These are phyloP conservation scores for Strigomonas culicis DNA, from an alignment of 208 protist genomes.

Conservation along the genomic window DNA sequence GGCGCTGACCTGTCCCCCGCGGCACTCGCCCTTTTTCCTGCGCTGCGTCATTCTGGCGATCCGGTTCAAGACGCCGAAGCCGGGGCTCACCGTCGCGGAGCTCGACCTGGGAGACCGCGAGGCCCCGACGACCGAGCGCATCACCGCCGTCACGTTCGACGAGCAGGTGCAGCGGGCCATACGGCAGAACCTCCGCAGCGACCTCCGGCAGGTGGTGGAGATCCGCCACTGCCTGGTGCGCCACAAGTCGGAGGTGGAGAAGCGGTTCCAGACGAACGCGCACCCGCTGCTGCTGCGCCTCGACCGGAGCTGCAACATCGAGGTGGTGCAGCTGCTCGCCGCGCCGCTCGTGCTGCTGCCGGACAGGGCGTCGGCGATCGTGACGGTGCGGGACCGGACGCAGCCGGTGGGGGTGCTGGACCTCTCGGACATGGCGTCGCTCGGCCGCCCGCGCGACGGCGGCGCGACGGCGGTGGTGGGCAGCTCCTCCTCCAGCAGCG, in stretches of 20 bases:
- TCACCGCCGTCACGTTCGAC: conserved; percentile 81
- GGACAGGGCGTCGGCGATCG: conserved; percentile 10
- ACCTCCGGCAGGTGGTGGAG: conserved; percentile 73
- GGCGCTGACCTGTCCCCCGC: conserved; percentile 59
- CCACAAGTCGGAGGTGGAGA: conserved; percentile 67
- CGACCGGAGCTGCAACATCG: conserved; percentile 53
- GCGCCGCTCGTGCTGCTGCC: conserved; percentile 15
- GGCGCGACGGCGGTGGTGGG: background rate
- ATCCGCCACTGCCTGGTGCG: conserved; percentile 62
- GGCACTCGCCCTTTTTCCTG: conserved; percentile 49
- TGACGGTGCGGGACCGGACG: conserved; percentile 50
- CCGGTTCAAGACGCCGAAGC: conserved; percentile 60
- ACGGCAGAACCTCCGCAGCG: conserved; percentile 54
- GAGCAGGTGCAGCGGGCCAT: conserved; percentile 57
- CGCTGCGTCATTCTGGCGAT: conserved; percentile 65
- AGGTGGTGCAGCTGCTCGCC: conserved; percentile 71
- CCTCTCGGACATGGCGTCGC: conserved; percentile 27
- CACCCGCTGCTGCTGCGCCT: conserved; percentile 74
- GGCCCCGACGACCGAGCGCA: conserved; percentile 39
- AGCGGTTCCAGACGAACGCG: conserved; percentile 65
- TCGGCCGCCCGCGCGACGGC: background rate
- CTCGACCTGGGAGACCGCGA: conserved; percentile 75
- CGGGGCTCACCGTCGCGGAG: conserved; percentile 51
- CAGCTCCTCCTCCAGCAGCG: conserved; percentile 14
- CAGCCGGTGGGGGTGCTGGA: conserved; percentile 52